Base-by-base conservation (phyloP, 2,329 filamentous ascomycete species). In the Xylaria sp. region DNA sequence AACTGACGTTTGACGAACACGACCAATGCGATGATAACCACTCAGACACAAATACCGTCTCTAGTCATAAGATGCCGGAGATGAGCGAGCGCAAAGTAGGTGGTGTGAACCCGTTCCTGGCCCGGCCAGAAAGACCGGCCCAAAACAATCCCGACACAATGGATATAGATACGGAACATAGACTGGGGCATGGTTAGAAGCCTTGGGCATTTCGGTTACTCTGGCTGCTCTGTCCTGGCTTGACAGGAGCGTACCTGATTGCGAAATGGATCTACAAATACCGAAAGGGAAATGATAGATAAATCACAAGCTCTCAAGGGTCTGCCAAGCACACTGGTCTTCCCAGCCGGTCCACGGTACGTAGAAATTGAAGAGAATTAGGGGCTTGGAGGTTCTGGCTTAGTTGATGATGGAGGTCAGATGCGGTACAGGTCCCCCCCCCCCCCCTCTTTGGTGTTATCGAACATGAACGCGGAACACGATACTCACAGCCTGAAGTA, bases 51-150 rank as follows among this genome's bases (percentile, higher is more conserved):
- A 27, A 55, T 10, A 21, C 48, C 8, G 44, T 37, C n/a, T n/a
- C 54, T 13, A 19, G 48, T 13, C n/a, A 60, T 9, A 75, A 72
- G 52, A 69, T 63, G n/a, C 79, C 80, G 0, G 80, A 82, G 66
- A 82, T 82, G 80, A 77, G 79, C 65, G 79, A 82, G 63, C 75
- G 77, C 29, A 63, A 65, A 35, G 69, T 70, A 21, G 67, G 68
- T 8, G 67, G 68, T 8, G 44, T 65, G 11, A 65, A 65, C 4
- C 68, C 71, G 6, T 73, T 76, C 38, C 60, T 76, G 23, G 58
- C 66, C 19, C 69, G 65, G 11, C 60, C 67, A 10, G 60, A 59
- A 63, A 25, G 61, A 54, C 43, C 65, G 19, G 52, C 59, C 58
- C 70, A 63, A 62, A 65, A 52, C 9, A 64, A 63, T 19, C 67